phyloP scores from a whole-genome alignment of 2,329 filamentous ascomycete species.

The Ceratocystis eucalypticola region DNA sequence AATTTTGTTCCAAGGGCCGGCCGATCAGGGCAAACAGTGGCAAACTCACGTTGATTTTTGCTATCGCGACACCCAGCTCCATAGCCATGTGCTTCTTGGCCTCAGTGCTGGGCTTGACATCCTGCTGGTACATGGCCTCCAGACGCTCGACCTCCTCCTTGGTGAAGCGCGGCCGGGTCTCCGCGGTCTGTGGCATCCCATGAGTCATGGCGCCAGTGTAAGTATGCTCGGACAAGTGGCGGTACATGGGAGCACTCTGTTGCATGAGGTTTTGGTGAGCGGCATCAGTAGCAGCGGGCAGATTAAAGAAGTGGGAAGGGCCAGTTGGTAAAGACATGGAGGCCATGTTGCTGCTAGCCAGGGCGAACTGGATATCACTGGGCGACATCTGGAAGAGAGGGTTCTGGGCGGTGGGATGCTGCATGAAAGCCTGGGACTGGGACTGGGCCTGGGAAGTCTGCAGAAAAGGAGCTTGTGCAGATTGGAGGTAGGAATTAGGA shows the following conservation, averaged over 20 bases:
- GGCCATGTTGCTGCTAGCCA: conserved; percentile 2
- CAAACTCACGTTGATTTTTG: conserved; percentile 45
- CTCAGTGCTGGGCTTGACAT: conserved; percentile 50
- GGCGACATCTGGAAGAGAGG: not conserved
- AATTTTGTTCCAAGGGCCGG: not conserved
- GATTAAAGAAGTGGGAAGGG: not conserved
- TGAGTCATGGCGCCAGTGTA: not conserved
- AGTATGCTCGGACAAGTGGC: not conserved
- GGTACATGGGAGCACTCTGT: not conserved
- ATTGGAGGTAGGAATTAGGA: not conserved
- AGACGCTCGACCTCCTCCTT: conserved; percentile 47
- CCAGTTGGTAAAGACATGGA: conserved; percentile 2
- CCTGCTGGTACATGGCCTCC: conserved; percentile 49
- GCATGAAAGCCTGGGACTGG: conserved; percentile 2
- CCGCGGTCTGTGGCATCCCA: conserved; percentile 23
- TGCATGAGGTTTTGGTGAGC: conserved; percentile 1
- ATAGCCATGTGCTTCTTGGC: conserved; percentile 48
- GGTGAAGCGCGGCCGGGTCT: conserved; percentile 41
- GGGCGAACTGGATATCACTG: conserved; percentile 1
- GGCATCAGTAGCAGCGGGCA: not conserved
- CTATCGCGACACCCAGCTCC: conserved; percentile 47
- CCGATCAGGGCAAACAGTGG: not conserved
- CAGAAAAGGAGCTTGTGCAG: not conserved
- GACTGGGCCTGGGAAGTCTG: not conserved
- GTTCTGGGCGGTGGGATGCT: not conserved